phyloP scores from a whole-genome alignment of 2,329 filamentous ascomycete genomes.

The Calonectria fujianensis region DNA sequence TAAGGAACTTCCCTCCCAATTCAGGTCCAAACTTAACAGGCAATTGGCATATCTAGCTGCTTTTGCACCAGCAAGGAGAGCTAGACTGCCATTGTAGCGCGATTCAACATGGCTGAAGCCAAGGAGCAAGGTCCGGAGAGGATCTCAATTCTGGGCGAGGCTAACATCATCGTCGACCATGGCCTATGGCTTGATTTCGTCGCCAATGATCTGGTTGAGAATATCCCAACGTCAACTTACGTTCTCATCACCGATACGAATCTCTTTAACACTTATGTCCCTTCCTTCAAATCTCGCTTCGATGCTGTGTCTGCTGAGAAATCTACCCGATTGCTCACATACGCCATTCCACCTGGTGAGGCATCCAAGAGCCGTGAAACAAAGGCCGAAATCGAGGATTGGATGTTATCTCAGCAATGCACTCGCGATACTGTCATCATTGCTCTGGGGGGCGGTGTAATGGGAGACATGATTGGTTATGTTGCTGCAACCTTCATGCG shows the following conservation, averaged over 20 bases:
- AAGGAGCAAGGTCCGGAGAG: slow-evolving; percentile 66
- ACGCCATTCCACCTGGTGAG: slow-evolving; percentile 92
- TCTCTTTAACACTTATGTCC: slow-evolving; percentile 86
- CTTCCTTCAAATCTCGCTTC: slow-evolving; percentile 77
- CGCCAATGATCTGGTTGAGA: slow-evolving; percentile 85
- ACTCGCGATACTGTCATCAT: slow-evolving; percentile 96
- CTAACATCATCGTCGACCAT: slow-evolving; percentile 94
- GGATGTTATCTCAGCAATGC: slow-evolving; percentile 94
- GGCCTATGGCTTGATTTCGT: slow-evolving; percentile 91
- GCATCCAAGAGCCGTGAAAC: slow-evolving; percentile 94
- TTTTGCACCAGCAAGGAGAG: slow-evolving; percentile 32
- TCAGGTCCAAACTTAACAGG: slow-evolving; percentile 1
- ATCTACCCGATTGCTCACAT: slow-evolving; percentile 83
- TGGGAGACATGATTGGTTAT: slow-evolving; percentile 98
- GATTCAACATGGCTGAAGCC: slow-evolving; percentile 53
- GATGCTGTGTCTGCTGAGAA: slow-evolving; percentile 54
- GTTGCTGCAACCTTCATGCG: slow-evolving; percentile 99
- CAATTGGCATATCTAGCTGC: slow-evolving; percentile 22
- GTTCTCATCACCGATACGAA: slow-evolving; percentile 98
- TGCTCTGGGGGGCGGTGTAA: slow-evolving; percentile 95
- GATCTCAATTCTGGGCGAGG: slow-evolving; percentile 90
- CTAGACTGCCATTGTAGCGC: slow-evolving; percentile 24
- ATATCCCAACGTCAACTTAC: slow-evolving; percentile 90
- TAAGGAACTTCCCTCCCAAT: slow-evolving; percentile 17
- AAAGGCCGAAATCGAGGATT: slow-evolving; percentile 97